Base-by-base conservation (phyloP, 768 basidiomycete genomes). In the Lactarius hengduanensis region DNA sequence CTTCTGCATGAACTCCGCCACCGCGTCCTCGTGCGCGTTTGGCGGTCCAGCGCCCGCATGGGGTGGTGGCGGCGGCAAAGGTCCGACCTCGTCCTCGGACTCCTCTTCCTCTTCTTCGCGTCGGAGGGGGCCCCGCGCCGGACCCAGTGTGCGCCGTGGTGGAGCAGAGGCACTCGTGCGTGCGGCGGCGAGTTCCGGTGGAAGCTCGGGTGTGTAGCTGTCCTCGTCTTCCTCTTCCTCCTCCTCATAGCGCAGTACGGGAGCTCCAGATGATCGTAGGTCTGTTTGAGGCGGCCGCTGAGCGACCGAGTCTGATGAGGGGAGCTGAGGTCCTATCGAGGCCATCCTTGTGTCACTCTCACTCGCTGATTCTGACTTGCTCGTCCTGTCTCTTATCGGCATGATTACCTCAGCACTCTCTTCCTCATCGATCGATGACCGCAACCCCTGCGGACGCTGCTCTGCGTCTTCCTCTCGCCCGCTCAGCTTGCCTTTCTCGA, bases 21-120 rank as follows among this genome's bases (percentile, higher is more conserved):
- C 90, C 5, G 87, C 92, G 55, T 90, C 86, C 65, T 67, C 61
- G 75, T 78, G 70, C 30, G 81, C 76, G 3, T 43, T 26, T n/a
- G 47, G n/a, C 30, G 28, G 32, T 38, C 61, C 56, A 50, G n/a
- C n/a, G 15, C 26, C 47, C 1, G 54, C 9, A 30, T 43, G 47
- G 4, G 34, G 54, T 20, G 59, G 54, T 32, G 89, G 88, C 0
- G 90, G 78, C 0, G 93, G 94, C 74, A 82, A 83, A 0, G 96
- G 96, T 1, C 96, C 96, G 61, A 94, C 82, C 66, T 95, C 93
- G 60, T 89, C 88, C 66, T 88, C 88, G 57, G 84, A 83, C 36
- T 86, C 84, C 18, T 83, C 80, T 18, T 78, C 74, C 34, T 78
- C 70, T 57, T 63, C 69, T 58, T 74, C 66, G 20, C 70, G 76